Evolutionary conservation across 2,329 filamentous ascomycete species (phyloP).

Genomic region (Nemania bipapillata): DNA sequence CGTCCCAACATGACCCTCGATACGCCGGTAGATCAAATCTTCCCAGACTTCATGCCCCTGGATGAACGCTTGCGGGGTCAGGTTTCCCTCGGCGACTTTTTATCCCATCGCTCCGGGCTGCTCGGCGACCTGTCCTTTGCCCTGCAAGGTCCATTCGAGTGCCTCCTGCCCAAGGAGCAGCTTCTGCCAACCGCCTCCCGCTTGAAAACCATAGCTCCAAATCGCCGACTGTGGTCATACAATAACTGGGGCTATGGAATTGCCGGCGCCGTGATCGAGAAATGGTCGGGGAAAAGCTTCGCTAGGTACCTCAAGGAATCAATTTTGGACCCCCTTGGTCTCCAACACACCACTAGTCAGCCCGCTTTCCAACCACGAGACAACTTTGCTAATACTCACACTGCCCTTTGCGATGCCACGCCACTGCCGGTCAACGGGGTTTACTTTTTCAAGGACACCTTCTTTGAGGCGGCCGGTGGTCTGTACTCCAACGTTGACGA

Average conservation of each 20-base stretch:
- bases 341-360: not conserved
- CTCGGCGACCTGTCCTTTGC: not conserved
- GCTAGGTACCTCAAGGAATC: not conserved
- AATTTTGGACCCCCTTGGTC: not conserved
- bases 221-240: not conserved
- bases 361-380: not conserved
- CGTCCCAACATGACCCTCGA: not conserved
- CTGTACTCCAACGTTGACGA: too few species aligned
- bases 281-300: not conserved
- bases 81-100: not conserved
- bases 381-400: not conserved
- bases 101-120: not conserved
- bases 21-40: too few species aligned
- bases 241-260: not conserved
- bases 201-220: not conserved
- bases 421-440: too few species aligned
- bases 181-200: not conserved
- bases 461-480: too few species aligned
- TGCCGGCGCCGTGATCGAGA: not conserved
- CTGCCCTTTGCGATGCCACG: too few species aligned
- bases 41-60: not conserved
- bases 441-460: too few species aligned
- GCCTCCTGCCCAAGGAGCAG: not conserved
- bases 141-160: not conserved
- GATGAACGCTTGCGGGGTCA: not conserved